These are phyloP conservation scores for Jacaranda mimosifolia DNA, from an alignment of 257 asterid species.

Conservation along the genomic window DNA sequence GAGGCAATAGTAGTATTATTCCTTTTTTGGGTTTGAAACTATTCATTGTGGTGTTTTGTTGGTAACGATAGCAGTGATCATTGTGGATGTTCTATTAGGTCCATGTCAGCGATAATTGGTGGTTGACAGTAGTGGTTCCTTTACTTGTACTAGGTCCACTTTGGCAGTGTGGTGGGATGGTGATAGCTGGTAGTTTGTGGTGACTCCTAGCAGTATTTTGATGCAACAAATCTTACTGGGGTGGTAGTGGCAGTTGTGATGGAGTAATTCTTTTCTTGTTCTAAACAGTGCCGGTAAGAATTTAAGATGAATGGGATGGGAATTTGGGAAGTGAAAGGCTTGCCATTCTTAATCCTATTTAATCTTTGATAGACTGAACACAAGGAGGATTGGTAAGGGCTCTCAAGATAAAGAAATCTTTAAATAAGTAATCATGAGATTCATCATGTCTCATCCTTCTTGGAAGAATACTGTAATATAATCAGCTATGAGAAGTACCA, in stretches of 20 bases:
- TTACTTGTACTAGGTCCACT: too few species aligned
- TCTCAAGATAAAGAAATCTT: not conserved
- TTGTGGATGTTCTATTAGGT: not conserved
- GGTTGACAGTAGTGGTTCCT: not conserved
- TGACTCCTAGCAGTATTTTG: not conserved
- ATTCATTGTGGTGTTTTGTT: not conserved
- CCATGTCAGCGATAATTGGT: not conserved
- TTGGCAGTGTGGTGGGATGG: not conserved
- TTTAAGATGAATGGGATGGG: slow-evolving; percentile 1
- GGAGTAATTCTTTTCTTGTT: not conserved
- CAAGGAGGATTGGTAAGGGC: not conserved
- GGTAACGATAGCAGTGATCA: not conserved
- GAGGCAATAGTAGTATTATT: not conserved
- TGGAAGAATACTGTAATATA: slow-evolving; percentile 13
- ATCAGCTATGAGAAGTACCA: not conserved
- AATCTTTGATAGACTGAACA: not conserved
- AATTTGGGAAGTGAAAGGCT: not conserved
- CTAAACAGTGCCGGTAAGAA: not conserved
- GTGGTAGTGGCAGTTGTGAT: too few species aligned
- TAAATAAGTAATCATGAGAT: not conserved
- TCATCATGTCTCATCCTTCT: not conserved
- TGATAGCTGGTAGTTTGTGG: not conserved
- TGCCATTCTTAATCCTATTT: not conserved
- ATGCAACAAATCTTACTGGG: not conserved
- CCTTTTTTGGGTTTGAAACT: not conserved